A percentile compares a stretch with the other conserved stretches of the same genome.
These are phyloP conservation scores for Torrubiella hemipterigena DNA, from an alignment of 2,329 filamentous ascomycete species.

Conservation along the genomic window DNA sequence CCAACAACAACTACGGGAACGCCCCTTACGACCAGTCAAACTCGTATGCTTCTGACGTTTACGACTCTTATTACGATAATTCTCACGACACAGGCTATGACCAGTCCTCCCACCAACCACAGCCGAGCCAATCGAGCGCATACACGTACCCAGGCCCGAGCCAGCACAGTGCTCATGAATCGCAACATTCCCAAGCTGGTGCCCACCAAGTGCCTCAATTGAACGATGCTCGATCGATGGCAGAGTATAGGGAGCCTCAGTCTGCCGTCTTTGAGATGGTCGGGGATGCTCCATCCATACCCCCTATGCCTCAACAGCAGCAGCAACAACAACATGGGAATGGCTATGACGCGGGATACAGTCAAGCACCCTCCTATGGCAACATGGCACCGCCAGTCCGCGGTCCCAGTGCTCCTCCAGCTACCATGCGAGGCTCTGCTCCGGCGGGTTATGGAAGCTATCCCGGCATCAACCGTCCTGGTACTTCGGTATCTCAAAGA, in stretches of 20 bases:
- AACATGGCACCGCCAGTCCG: conserved; percentile 14
- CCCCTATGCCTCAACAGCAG: conserved; percentile 28
- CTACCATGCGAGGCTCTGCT: conserved; percentile 8
- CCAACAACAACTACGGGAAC: too few relatives aligned
- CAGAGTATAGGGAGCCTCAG: conserved; percentile 51
- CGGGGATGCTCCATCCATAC: conserved; percentile 45
- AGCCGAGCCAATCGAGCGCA: background rate
- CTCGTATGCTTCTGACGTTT: conserved; percentile 36
- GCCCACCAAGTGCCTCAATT: conserved; percentile 40
- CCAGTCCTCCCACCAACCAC: background rate
- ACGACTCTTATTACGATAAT: conserved; percentile 41
- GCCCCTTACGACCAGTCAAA: conserved; percentile 18
- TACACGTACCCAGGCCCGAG: conserved; percentile 4
- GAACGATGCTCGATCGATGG: conserved; percentile 53
- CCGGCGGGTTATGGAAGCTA: conserved; percentile 13
- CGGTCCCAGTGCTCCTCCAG: conserved; percentile 20
- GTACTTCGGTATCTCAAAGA: conserved; percentile 16
- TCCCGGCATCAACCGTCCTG: conserved; percentile 6
- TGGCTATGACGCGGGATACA: conserved; percentile 1
- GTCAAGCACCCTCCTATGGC: conserved; percentile 8
- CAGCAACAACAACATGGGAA: conserved; percentile 14
- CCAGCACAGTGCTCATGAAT: conserved; percentile 25
- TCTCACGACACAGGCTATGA: conserved; percentile 11
- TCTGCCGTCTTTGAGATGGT: conserved; percentile 66
- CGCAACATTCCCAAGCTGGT: conserved; percentile 32